Evolutionary conservation across 768 basidiomycete genomes (phyloP).

Genomic region (Erythrobasidium yunnanense): DNA sequence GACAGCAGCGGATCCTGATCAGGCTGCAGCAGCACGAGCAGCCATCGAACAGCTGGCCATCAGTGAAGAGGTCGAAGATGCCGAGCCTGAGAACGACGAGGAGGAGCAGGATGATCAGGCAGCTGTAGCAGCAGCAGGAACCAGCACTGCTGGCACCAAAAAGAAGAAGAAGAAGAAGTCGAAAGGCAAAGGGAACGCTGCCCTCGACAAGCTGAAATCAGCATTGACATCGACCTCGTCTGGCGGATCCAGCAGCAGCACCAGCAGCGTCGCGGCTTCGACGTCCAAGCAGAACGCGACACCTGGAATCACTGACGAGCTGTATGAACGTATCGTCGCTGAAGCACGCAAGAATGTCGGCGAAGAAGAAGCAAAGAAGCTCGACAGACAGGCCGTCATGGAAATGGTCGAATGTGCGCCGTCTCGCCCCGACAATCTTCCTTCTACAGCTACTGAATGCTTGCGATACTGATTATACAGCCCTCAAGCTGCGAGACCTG

Average conservation of each 20-base stretch:
- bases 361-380: constrained; percentile 52
- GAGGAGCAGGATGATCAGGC: neutral
- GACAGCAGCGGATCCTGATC: neutral
- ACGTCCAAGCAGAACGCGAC: constrained; percentile 1
- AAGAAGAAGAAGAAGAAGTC: constrained; percentile 25
- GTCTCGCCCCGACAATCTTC: neutral
- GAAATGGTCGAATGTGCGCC: constrained; percentile 20
- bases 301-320: constrained; percentile 5
- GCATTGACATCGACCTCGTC: neutral
- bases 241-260: neutral
- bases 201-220: constrained; percentile 21
- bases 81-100: constrained; percentile 2
- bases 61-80: neutral
- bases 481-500: constrained; percentile 12
- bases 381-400: constrained; percentile 48
- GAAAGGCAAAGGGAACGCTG: constrained; percentile 23
- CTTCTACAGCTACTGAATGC: neutral
- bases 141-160: neutral
- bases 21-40: constrained; percentile 2
- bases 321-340: constrained; percentile 11
- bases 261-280: neutral
- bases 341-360: constrained; percentile 34
- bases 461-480: neutral
- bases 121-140: neutral
- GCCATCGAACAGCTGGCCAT: neutral